These are phyloP conservation scores for Diaporthe sp. DNA, from an alignment of 2,329 filamentous ascomycete species.

Conservation along the genomic window DNA sequence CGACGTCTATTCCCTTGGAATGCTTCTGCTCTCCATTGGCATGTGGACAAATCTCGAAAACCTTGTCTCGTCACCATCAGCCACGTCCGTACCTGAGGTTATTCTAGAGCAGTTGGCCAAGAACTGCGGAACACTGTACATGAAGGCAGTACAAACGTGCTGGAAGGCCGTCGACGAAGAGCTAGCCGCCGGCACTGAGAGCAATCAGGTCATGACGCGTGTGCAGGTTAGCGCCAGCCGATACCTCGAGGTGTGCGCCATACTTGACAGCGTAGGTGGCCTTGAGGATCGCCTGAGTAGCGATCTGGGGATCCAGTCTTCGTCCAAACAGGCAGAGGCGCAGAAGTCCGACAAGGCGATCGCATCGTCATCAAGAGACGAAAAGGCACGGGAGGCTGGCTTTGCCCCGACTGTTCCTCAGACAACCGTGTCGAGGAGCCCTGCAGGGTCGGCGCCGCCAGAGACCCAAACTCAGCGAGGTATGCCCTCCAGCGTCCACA, in stretches of 20 bases:
- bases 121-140: conserved; percentile 80
- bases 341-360: conserved; percentile 32
- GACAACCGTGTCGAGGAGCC: not conserved
- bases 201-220: conserved; percentile 65
- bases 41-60: conserved; percentile 78
- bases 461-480: conserved; percentile 35
- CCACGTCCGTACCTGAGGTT: conserved; percentile 70
- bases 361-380: conserved; percentile 38
- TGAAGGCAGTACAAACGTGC: conserved; percentile 80
- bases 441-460: conserved; percentile 3
- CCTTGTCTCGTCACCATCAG: conserved; percentile 59
- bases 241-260: conserved; percentile 73
- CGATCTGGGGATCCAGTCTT: conserved; percentile 53
- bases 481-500: conserved; percentile 22
- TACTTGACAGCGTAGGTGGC: conserved; percentile 70
- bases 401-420: conserved; percentile 15
- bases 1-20: conserved; percentile 80
- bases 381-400: conserved; percentile 39
- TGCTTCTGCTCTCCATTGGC: conserved; percentile 81
- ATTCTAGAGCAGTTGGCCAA: conserved; percentile 74
- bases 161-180: conserved; percentile 78
- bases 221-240: conserved; percentile 69
- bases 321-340: conserved; percentile 13
- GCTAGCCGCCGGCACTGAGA: conserved; percentile 59
- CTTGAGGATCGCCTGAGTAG: conserved; percentile 67